Percentiles rank a stretch among this genome's conserved stretches.
phyloP scores from a whole-genome alignment of 495 filamentous ascomycete species.

The Achaetomiella virescens region DNA sequence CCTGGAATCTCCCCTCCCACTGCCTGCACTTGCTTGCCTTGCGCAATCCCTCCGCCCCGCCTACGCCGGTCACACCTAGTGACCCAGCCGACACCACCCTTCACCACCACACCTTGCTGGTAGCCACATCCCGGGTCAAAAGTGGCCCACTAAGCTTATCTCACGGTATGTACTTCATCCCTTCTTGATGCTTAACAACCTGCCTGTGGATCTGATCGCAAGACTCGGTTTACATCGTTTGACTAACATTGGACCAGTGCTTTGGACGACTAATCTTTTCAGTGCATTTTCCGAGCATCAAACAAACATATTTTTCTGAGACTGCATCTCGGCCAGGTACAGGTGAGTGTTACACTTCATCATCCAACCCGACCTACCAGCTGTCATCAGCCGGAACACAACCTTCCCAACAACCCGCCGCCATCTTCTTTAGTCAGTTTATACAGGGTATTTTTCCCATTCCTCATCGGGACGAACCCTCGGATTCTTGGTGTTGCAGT shows the following conservation, averaged over 20 bases:
- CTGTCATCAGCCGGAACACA: constrained; percentile 6
- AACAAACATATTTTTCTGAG: not conserved
- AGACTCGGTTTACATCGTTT: not conserved
- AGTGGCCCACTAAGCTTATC: not conserved
- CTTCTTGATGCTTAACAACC: not conserved
- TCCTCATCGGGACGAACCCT: not conserved
- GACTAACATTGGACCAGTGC: not conserved
- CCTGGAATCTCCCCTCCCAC: constrained; percentile 29
- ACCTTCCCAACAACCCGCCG: not conserved
- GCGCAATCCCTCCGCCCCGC: constrained; percentile 19
- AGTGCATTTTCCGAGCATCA: not conserved
- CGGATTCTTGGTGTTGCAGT: constrained; percentile 1
- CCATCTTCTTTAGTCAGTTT: not conserved
- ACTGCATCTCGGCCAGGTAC: constrained; percentile 1
- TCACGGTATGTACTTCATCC: not conserved
- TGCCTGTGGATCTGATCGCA: too few species aligned
- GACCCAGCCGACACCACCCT: not conserved
- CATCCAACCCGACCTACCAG: constrained; percentile 2
- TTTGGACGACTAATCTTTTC: not conserved
- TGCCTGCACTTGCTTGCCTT: constrained; percentile 23
- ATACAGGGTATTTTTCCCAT: not conserved
- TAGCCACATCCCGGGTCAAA: not conserved
- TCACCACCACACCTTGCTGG: constrained; percentile 9
- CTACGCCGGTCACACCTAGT: constrained; percentile 9
- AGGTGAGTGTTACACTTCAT: constrained; percentile 6